Evolutionary conservation across 2,329 filamentous ascomycete species (phyloP).

Genomic region (Curvularia sp.): DNA sequence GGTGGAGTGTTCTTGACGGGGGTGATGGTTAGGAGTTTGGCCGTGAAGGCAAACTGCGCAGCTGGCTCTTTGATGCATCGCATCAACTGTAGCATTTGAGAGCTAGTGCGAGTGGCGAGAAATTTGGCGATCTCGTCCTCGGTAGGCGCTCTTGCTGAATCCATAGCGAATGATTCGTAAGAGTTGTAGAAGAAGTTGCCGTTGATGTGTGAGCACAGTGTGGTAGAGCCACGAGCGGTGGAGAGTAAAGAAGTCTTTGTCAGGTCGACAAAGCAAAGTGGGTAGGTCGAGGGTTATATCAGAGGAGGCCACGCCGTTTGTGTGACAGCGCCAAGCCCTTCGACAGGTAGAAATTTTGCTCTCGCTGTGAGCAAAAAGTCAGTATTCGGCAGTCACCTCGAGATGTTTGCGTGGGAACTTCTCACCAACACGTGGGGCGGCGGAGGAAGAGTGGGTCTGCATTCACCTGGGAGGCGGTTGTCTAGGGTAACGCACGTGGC

Average conservation of each 20-base stretch:
- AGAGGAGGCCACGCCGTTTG: neutral
- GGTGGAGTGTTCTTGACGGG: too few relatives aligned
- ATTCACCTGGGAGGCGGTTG: neutral
- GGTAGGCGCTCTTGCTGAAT: conserved; percentile 16
- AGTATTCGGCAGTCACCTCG: neutral
- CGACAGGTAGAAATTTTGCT: neutral
- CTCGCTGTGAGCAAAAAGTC: neutral
- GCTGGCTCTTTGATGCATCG: too few relatives aligned
- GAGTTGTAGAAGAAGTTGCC: neutral
- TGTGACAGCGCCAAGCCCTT: neutral
- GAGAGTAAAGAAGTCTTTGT: neutral
- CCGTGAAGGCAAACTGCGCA: too few relatives aligned
- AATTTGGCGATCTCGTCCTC: too few relatives aligned
- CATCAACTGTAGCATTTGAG: too few relatives aligned
- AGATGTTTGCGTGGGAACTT: neutral
- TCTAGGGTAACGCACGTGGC: neutral
- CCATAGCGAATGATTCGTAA: neutral
- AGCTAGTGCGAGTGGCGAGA: too few relatives aligned
- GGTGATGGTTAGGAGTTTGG: too few relatives aligned
- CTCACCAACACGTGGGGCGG: neutral
- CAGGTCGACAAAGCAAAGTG: neutral
- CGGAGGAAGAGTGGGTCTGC: neutral
- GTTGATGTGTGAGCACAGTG: neutral
- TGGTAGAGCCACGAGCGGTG: neutral
- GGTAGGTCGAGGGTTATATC: neutral